Conservation (phyloP, 768 basidiomycete species). For the Hygrophorus pudorinus region DNA sequence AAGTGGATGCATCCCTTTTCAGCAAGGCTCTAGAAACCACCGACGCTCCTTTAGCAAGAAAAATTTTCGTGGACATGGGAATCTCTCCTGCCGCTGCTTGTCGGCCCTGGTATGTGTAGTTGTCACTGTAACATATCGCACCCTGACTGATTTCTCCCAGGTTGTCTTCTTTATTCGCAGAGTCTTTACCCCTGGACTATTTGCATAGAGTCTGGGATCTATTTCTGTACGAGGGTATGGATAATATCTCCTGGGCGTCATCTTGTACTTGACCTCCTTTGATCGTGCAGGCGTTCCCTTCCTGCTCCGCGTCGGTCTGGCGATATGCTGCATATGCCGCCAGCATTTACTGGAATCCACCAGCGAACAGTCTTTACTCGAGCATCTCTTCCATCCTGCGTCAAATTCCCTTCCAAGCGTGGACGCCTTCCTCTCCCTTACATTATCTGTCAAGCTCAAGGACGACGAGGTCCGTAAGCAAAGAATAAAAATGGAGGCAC, state of each 20-base stretch:
- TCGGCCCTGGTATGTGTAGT: conserved; percentile 46
- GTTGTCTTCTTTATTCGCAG: conserved; percentile 68
- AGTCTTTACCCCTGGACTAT: conserved; percentile 52
- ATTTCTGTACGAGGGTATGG: conserved; percentile 69
- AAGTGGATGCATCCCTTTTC: conserved; percentile 69
- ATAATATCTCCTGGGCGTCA: too few relatives aligned
- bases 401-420: conserved; percentile 45
- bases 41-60: conserved; percentile 53
- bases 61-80: conserved; percentile 54
- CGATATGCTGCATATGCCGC: conserved; percentile 50
- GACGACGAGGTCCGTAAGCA: conserved; percentile 75
- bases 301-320: conserved; percentile 65
- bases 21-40: conserved; percentile 55
- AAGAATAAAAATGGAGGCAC: conserved; percentile 65
- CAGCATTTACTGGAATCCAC: conserved; percentile 44
- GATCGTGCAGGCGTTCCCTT: conserved; percentile 49
- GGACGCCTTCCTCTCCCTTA: conserved; percentile 53
- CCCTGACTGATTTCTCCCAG: conserved; percentile 22
- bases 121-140: neutral
- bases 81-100: conserved; percentile 51
- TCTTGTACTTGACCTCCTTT: neutral
- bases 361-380: conserved; percentile 36
- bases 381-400: conserved; percentile 41
- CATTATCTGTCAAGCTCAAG: conserved; percentile 58
- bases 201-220: conserved; percentile 75